Conservation (phyloP, 257 asterid genomes). For the Solanum raphanifolium region DNA sequence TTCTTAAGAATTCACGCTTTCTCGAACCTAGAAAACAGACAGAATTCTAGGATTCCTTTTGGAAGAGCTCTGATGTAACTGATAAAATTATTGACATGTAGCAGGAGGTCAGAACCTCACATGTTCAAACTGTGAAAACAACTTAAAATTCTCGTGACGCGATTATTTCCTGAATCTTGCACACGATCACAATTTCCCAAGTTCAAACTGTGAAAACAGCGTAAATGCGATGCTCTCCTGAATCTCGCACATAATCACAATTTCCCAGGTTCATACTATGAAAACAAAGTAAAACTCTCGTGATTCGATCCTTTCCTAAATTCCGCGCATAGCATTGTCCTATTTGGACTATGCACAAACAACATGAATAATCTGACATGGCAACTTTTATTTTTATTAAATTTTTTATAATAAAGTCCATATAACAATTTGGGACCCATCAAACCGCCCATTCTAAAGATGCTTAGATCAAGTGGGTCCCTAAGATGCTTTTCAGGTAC, state of each 20-base stretch:
- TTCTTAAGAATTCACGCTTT: too few species aligned
- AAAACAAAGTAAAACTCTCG: not conserved
- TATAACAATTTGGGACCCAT: not conserved
- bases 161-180: too few species aligned
- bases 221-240: too few species aligned
- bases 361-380: not conserved
- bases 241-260: too few species aligned
- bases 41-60: too few species aligned
- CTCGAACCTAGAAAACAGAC: too few species aligned
- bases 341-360: not conserved
- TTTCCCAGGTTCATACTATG: too few species aligned
- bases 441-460: slow-evolving; percentile 6
- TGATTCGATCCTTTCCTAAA: not conserved
- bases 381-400: not conserved
- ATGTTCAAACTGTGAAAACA: too few species aligned
- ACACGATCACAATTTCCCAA: not conserved
- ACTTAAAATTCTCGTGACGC: not conserved
- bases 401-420: not conserved
- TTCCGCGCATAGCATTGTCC: not conserved
- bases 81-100: too few species aligned
- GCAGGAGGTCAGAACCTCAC: not conserved
- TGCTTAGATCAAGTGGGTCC: slow-evolving; percentile 21
- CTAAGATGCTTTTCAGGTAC: slow-evolving; percentile 15
- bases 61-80: not conserved
- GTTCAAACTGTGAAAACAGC: too few species aligned